Conservation (phyloP, 352 stramenopile species). For the Pythium sp. region DNA sequence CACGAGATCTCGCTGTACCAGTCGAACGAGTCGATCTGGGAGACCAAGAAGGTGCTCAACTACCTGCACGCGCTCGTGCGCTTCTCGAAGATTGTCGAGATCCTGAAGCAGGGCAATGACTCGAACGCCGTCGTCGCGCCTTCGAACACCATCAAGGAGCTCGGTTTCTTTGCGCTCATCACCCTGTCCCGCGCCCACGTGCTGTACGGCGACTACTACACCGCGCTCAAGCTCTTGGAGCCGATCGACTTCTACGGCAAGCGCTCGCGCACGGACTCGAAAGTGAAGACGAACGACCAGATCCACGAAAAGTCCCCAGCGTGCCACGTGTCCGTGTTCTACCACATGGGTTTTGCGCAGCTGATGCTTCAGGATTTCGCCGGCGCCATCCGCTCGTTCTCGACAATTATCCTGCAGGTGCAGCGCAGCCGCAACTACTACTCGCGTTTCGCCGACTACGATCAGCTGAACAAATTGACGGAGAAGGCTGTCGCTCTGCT, state of each 20-base stretch:
- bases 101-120: conserved; percentile 63
- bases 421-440: conserved; percentile 90
- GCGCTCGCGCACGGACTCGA: conserved; percentile 35
- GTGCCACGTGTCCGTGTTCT: conserved; percentile 94
- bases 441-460: conserved; percentile 88
- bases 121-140: conserved; percentile 31
- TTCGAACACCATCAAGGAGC: conserved; percentile 82
- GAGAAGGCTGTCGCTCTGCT: conserved; percentile 95
- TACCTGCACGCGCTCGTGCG: conserved; percentile 94
- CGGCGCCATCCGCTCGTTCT: conserved; percentile 88
- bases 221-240: conserved; percentile 90
- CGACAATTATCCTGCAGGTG: conserved; percentile 87
- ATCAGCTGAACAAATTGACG: conserved; percentile 94
- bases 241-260: conserved; percentile 90
- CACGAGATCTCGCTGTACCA: conserved; percentile 52
- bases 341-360: conserved; percentile 97
- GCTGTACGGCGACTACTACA: conserved; percentile 96
- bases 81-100: conserved; percentile 89
- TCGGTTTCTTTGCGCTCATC: conserved; percentile 96
- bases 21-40: conserved; percentile 92
- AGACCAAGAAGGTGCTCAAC: conserved; percentile 92
- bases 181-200: conserved; percentile 94
- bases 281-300: conserved; percentile 59
- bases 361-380: conserved; percentile 97
- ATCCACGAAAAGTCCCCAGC: conserved; percentile 90